Conservation (phyloP, 2,329 filamentous ascomycete species). For the Zasmidium angulare region DNA sequence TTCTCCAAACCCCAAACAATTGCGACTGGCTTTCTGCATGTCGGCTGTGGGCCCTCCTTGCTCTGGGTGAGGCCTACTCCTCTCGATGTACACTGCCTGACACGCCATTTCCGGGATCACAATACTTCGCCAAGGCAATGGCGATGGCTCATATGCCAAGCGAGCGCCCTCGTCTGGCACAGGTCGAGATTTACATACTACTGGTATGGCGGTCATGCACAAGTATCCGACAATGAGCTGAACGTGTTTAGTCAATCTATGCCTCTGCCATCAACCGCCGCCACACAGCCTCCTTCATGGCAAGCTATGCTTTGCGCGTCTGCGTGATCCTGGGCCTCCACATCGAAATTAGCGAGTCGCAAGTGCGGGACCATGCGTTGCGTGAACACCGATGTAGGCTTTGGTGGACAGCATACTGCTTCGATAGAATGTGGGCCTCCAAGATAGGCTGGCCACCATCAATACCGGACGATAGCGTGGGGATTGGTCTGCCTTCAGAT, state of each 20-base stretch:
- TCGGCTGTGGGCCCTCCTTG: constrained; percentile 48
- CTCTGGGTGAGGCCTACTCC: constrained; percentile 49
- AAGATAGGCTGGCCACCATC: constrained; percentile 36
- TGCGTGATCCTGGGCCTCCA: constrained; percentile 49
- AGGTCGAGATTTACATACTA: constrained; percentile 46
- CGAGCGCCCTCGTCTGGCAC: constrained; percentile 46
- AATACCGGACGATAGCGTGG: constrained; percentile 37
- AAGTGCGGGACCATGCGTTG: constrained; percentile 39
- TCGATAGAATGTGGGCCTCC: constrained; percentile 37
- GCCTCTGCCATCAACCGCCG: constrained; percentile 47
- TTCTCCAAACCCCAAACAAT: constrained; percentile 38
- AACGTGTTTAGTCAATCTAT: constrained; percentile 42
- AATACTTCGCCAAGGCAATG: constrained; percentile 45
- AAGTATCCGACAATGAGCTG: not conserved
- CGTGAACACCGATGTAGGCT: constrained; percentile 36
- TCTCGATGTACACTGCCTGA: constrained; percentile 38
- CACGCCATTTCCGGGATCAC: constrained; percentile 44
- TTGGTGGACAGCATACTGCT: constrained; percentile 38
- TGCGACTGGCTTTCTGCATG: constrained; percentile 38
- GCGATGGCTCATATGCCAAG: constrained; percentile 41
- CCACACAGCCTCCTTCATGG: constrained; percentile 45
- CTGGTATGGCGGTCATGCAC: constrained; percentile 38
- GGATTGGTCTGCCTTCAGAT: constrained; percentile 45
- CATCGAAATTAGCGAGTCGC: constrained; percentile 39
- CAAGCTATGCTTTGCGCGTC: constrained; percentile 47